phyloP scores from a whole-genome alignment of 768 basidiomycete genomes.

The Mycena rebaudengoi region DNA sequence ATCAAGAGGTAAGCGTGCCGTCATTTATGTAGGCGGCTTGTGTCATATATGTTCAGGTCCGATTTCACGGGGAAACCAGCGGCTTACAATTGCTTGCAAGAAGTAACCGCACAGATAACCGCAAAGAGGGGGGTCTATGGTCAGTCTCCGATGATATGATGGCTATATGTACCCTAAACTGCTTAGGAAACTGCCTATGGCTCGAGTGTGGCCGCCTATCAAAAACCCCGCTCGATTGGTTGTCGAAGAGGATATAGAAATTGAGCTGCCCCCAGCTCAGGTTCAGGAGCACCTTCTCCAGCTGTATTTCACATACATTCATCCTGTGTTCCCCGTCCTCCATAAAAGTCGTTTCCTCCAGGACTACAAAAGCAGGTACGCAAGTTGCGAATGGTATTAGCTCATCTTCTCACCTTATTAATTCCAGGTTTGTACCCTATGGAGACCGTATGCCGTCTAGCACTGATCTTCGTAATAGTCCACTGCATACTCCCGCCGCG shows the following conservation, averaged over 20 bases:
- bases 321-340: constrained; percentile 86
- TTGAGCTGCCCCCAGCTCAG: constrained; percentile 65
- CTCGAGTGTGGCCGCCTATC: constrained; percentile 75
- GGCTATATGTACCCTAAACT: constrained; percentile 25
- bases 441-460: not conserved
- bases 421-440: constrained; percentile 8
- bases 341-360: constrained; percentile 74
- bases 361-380: constrained; percentile 66
- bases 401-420: not conserved
- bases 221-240: constrained; percentile 49
- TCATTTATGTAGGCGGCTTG: not conserved
- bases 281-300: constrained; percentile 75
- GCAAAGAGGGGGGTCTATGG: constrained; percentile 76
- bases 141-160: constrained; percentile 36
- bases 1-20: constrained; percentile 63
- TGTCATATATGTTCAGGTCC: constrained; percentile 58
- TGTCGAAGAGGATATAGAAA: constrained; percentile 52
- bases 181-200: constrained; percentile 75
- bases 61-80: constrained; percentile 83
- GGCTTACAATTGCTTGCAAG: constrained; percentile 80
- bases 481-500: constrained; percentile 25
- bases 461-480: constrained; percentile 37
- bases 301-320: constrained; percentile 84
- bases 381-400: constrained; percentile 13
- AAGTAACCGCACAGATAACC: constrained; percentile 70